Evolutionary conservation across 169 alveolate genomes (phyloP).

Genomic region (Eimeria tenella): DNA sequence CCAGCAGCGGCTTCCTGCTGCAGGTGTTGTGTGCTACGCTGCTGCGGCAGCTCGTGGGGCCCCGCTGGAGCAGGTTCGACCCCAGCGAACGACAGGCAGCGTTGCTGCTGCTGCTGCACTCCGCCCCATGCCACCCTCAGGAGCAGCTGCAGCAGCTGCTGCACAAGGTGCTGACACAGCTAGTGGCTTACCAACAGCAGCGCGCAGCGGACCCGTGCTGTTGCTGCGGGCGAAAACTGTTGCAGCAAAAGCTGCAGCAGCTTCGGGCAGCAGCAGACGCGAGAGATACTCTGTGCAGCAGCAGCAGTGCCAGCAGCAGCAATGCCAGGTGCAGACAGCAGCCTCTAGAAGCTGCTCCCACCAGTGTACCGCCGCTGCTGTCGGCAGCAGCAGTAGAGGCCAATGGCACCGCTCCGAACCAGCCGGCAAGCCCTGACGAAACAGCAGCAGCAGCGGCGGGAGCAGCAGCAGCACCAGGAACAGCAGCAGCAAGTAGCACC

Average conservation of each 20-base stretch:
- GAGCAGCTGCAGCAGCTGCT: slow-evolving; percentile 73
- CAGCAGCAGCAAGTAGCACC: slow-evolving; percentile 14
- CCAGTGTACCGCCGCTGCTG: neutral
- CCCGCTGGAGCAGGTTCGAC: slow-evolving; percentile 43
- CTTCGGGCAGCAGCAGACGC: neutral
- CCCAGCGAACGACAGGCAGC: slow-evolving; percentile 24
- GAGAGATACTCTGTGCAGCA: neutral
- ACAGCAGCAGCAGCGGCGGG: slow-evolving; percentile 30
- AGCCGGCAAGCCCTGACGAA: neutral
- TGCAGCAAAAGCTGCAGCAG: neutral
- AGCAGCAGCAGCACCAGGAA: slow-evolving; percentile 45
- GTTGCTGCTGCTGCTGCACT: slow-evolving; percentile 66
- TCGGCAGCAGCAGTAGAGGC: slow-evolving; percentile 28
- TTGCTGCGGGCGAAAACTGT: slow-evolving; percentile 20
- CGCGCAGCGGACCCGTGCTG: neutral
- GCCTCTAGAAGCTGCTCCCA: slow-evolving; percentile 13
- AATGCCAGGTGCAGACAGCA: neutral
- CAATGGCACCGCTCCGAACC: neutral
- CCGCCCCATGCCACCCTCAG: slow-evolving; percentile 52
- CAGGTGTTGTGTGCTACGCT: slow-evolving; percentile 45
- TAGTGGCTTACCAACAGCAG: slow-evolving; percentile 45
- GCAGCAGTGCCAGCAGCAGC: neutral
- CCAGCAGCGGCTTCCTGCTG: slow-evolving; percentile 31
- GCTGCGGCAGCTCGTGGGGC: slow-evolving; percentile 70
- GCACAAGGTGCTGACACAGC: slow-evolving; percentile 35